phyloP scores from a whole-genome alignment of 768 basidiomycete species.

The Russula virescens region DNA sequence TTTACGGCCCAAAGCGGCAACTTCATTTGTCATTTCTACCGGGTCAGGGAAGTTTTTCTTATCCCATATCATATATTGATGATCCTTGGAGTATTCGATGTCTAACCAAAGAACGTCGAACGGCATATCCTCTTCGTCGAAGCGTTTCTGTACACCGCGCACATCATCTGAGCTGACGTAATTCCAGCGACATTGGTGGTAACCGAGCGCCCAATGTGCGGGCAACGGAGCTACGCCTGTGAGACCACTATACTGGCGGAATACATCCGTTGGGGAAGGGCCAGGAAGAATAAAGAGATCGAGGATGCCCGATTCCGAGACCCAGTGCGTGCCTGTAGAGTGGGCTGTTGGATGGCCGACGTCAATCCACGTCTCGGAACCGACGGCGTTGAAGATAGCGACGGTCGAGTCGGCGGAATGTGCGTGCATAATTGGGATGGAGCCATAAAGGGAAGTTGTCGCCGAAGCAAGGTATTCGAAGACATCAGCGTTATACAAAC shows the following conservation, averaged over 20 bases:
- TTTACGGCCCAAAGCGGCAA: slow-evolving; percentile 81
- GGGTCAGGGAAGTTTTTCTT: slow-evolving; percentile 90
- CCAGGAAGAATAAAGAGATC: slow-evolving; percentile 94
- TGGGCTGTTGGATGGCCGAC: slow-evolving; percentile 61
- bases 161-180: slow-evolving; percentile 90
- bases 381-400: slow-evolving; percentile 81
- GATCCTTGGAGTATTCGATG: slow-evolving; percentile 90
- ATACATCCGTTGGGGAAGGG: slow-evolving; percentile 74
- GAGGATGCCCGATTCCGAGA: slow-evolving; percentile 94
- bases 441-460: slow-evolving; percentile 80
- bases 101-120: slow-evolving; percentile 97
- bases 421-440: slow-evolving; percentile 90
- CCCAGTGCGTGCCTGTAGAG: slow-evolving; percentile 90
- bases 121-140: slow-evolving; percentile 93
- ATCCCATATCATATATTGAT: slow-evolving; percentile 98
- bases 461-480: slow-evolving; percentile 90
- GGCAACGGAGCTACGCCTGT: slow-evolving; percentile 89
- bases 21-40: slow-evolving; percentile 85
- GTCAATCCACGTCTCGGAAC: slow-evolving; percentile 94
- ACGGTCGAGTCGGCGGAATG: slow-evolving; percentile 85
- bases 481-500: slow-evolving; percentile 92
- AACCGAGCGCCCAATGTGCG: slow-evolving; percentile 83
- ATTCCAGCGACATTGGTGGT: slow-evolving; percentile 99
- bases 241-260: slow-evolving; percentile 77
- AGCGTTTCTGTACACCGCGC: slow-evolving; percentile 72